phyloP scores from a whole-genome alignment of 1,284 basidiomycete genomes.

The Veloboletus limbatus region DNA sequence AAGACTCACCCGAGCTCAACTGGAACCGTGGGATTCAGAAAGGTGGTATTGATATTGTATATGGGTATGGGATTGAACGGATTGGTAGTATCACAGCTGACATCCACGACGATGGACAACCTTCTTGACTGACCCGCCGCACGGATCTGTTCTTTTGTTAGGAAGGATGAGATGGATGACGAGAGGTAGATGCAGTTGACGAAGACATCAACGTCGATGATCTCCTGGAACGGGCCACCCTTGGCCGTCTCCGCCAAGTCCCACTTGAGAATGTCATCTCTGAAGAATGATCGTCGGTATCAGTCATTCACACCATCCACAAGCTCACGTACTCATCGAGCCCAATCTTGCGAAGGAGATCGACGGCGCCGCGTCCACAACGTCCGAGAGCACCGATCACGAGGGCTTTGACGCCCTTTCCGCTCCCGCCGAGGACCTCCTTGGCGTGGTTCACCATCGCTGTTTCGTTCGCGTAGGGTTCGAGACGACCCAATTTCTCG shows the following conservation, averaged over 20 bases:
- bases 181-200: constrained; percentile 99
- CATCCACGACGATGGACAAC: constrained; percentile 90
- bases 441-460: constrained; percentile 80
- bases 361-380: constrained; percentile 96
- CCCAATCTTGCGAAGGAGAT: constrained; percentile 92
- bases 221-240: constrained; percentile 95
- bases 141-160: constrained; percentile 74
- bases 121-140: constrained; percentile 69
- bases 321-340: constrained; percentile 72
- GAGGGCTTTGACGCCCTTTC: constrained; percentile 81
- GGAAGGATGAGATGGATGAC: constrained; percentile 85
- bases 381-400: constrained; percentile 96
- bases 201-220: constrained; percentile 96
- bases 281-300: constrained; percentile 33
- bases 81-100: constrained; percentile 99
- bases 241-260: constrained; percentile 96
- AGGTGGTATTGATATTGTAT: constrained; percentile 95
- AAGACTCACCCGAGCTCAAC: constrained; percentile 72
- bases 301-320: background rate
- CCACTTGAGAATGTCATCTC: constrained; percentile 96
- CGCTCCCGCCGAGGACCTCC: constrained; percentile 63
- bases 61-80: constrained; percentile 98
- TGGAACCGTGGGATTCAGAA: constrained; percentile 88
- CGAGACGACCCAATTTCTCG: constrained; percentile 62
- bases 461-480: constrained; percentile 79